phyloP scores from a whole-genome alignment of 2,329 filamentous ascomycete species.

The Mollisia scopiformis region DNA sequence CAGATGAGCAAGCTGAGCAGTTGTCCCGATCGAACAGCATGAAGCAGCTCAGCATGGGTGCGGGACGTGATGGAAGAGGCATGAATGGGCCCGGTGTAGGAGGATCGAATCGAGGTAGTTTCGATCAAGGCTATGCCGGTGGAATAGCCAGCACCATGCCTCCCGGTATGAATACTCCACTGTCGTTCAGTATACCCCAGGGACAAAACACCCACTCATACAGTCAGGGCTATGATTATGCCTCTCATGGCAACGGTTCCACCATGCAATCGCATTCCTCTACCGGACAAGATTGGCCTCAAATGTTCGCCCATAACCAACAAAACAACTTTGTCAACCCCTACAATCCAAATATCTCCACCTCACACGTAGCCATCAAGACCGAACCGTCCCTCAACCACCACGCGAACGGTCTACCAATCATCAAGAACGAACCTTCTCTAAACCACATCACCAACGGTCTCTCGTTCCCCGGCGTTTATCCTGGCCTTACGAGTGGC shows the following conservation, averaged over 20 bases:
- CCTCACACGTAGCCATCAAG: constrained; percentile 72
- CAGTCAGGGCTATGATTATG: constrained; percentile 39
- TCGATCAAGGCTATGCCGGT: constrained; percentile 58
- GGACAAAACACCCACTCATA: constrained; percentile 57
- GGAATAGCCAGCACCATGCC: constrained; percentile 65
- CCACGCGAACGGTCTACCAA: constrained; percentile 36
- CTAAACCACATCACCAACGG: constrained; percentile 47
- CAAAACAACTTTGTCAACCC: constrained; percentile 57
- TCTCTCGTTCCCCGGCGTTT: constrained; percentile 30
- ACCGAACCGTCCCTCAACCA: constrained; percentile 55
- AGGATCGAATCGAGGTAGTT: constrained; percentile 46
- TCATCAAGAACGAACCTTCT: constrained; percentile 61
- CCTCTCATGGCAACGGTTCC: constrained; percentile 36
- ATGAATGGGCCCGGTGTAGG: constrained; percentile 57
- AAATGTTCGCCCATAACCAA: constrained; percentile 67
- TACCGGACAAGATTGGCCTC: constrained; percentile 69
- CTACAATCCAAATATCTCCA: constrained; percentile 59
- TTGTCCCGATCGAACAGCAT: constrained; percentile 64
- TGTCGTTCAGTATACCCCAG: constrained; percentile 64
- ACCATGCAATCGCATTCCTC: constrained; percentile 33
- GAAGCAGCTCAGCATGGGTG: constrained; percentile 58
- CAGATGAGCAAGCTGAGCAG: constrained; percentile 64
- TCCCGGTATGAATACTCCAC: constrained; percentile 61
- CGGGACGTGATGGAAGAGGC: constrained; percentile 59
- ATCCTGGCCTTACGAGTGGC: constrained; percentile 20